Base-by-base conservation (phyloP, 2,329 filamentous ascomycete genomes). In the Camillea tinctor region DNA sequence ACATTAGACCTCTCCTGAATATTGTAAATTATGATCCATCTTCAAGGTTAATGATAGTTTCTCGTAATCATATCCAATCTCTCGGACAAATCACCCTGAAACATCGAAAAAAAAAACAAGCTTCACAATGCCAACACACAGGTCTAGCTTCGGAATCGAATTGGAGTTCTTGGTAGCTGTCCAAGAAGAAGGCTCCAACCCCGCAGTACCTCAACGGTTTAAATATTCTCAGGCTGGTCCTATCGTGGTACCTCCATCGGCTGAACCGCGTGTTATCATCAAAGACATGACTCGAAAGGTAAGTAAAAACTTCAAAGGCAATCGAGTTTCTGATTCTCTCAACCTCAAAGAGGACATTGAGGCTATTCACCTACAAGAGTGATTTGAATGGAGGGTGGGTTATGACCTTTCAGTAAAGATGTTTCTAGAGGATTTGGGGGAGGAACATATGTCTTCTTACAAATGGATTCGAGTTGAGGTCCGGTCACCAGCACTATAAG, bases 91-190 rank as follows among this genome's bases (percentile, higher is more conserved):
- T 50, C 22, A 52, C 22, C 8, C 26, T 36, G 23, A 40, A 21
- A 26, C 15, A 54, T 19, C n/a, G n/a, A n/a, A 9, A 30, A 30
- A 30, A 7, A 30, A 15, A 49, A 22, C 11, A 15, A 49, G 1
- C 15, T 17, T 8, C 52, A 55, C 2, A 13, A 60, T 60, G 58
- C 24, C 23, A 7, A 11, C 21, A 1, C 21, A 8, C n/a, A 57
- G 20, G 26, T 59, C 64, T 44, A 69, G 66, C 19, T 26, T 69
- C 2, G 68, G 68, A 1, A 60, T 68, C 0, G 68, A 69, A 53
- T 30, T 68, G 4, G 68, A 69, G 53, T 68, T 64, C 20, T 19
- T 69, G 1, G 8, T 68, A 21, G 54, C 22, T 19, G 4, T 58
- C 9, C 24, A 36, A n/a, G 1, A 19, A 3, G 20, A 49, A 5